Evolutionary conservation across 345 rosid genomes (phyloP).

Genomic region (Moringa oleifera): DNA sequence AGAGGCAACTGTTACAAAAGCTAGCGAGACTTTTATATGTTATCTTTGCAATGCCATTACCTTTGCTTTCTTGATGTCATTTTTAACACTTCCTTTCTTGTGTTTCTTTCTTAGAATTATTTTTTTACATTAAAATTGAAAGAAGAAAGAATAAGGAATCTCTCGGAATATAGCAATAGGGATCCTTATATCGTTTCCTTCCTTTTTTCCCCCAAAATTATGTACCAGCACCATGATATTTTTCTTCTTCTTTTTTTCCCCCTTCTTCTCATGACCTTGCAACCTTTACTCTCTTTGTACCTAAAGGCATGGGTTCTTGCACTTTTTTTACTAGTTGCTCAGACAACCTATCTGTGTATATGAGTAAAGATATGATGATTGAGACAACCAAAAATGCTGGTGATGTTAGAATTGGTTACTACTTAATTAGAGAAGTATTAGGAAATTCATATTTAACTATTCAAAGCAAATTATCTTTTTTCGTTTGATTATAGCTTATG

Average conservation of each 20-base stretch:
- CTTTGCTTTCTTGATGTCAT: no score
- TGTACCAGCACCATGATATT: conserved; percentile 41
- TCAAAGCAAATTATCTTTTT: conserved; percentile 56
- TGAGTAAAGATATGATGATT: no score
- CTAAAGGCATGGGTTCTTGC: conserved; percentile 75
- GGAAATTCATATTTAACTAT: background rate
- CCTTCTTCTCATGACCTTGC: conserved; percentile 41
- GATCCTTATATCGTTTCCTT: conserved; percentile 44
- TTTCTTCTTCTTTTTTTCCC: conserved; percentile 53
- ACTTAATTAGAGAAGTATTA: no score
- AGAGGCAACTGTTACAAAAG: no score
- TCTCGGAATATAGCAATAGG: background rate
- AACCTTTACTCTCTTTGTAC: conserved; percentile 64
- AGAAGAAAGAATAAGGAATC: background rate
- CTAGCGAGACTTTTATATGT: no score
- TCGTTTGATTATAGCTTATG: conserved; percentile 70
- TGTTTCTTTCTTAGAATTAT: no score
- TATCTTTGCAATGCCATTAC: no score
- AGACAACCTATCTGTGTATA: conserved; percentile 63
- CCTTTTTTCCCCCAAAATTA: conserved; percentile 87
- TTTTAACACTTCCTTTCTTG: no score
- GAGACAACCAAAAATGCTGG: no score
- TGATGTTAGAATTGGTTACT: no score
- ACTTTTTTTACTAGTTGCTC: conserved; percentile 85
- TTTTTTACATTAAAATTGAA: no score